Base-by-base conservation (phyloP, 768 basidiomycete genomes). In the Tulasnella sp. region DNA sequence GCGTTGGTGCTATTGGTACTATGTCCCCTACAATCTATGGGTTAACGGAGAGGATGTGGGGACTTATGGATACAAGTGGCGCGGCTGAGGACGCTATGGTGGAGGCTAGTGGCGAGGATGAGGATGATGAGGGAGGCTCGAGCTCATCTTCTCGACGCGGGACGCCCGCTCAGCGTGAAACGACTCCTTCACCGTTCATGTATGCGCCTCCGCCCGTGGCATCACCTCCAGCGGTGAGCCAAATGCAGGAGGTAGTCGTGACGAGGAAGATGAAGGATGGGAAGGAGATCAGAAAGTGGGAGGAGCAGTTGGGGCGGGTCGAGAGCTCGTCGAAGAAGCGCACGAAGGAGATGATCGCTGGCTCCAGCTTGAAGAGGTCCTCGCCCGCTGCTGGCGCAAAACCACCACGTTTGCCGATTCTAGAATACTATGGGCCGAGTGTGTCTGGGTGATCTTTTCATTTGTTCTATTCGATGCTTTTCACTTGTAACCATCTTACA, bases 271-370 rank as follows among this genome's bases (percentile, higher is more conserved):
- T 31, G 19, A 46, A 63, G 67, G 65, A 69, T 46, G 65, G 70
- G 59, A 65, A 71, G 60, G 57, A 64, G 44, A 73, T 80, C 67
- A 67, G 67, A 43, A 87, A 82, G 63, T 90, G 87, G 87, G 87
- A 89, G 69, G 81, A 80, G 68, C 85, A 88, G 73, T 75, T 87
- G 46, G 80, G 76, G 61, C 76, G 79, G 62, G 86, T 88, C 63
- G 86, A 87, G 70, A 71, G 74, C 64, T 73, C 72, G 69, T 84
- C 80, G 70, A 78, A 77, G 55, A 68, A 72, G 59, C 72, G 68
- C 54, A 77, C 71, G 49, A 69, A 65, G 19, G 68, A 69, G 49
- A 74, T 77, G 69, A 59, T 12, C 45, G 19, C 45, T 9, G 45
- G n/a, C n/a, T n/a, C n/a, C n/a, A n/a, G n/a, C n/a, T n/a, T n/a